Percentiles rank a stretch among this genome's conserved stretches.
Conservation (phyloP, 2,329 filamentous ascomycete genomes). For the Fusarium stilboides region DNA sequence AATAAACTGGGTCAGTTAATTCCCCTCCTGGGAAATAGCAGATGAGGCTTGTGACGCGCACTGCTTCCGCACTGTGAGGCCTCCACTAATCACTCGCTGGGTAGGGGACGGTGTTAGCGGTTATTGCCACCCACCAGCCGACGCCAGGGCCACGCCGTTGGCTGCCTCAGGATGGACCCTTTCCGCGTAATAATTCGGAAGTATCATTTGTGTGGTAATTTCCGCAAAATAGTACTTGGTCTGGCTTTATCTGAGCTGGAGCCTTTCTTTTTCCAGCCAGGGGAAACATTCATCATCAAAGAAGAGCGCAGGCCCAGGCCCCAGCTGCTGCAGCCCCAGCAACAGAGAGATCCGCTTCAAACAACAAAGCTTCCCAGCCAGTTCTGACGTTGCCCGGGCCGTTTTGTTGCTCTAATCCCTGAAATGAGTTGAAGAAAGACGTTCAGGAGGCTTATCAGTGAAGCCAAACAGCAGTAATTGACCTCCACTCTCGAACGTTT, state of each 20-base stretch:
- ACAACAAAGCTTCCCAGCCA: slow-evolving; percentile 31
- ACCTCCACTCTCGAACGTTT: slow-evolving; percentile 1
- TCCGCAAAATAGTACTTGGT: slow-evolving; percentile 43
- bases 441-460: slow-evolving; percentile 18
- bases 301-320: slow-evolving; percentile 27
- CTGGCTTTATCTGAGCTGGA: slow-evolving; percentile 11
- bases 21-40: slow-evolving; percentile 33
- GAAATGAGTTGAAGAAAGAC: slow-evolving; percentile 11
- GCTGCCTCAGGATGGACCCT: slow-evolving; percentile 49
- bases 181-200: slow-evolving; percentile 32
- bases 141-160: slow-evolving; percentile 43
- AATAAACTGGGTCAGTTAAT: slow-evolving; percentile 46
- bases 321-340: slow-evolving; percentile 45
- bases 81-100: slow-evolving; percentile 46
- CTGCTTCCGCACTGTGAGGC: slow-evolving; percentile 32
- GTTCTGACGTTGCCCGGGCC: slow-evolving; percentile 10
- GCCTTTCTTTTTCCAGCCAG: slow-evolving; percentile 31
- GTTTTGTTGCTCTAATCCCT: slow-evolving; percentile 15
- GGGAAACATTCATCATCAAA: slow-evolving; percentile 40
- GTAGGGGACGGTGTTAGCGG: slow-evolving; percentile 47
- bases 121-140: slow-evolving; percentile 44
- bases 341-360: slow-evolving; percentile 32
- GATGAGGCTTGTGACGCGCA: slow-evolving; percentile 35
- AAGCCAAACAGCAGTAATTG: neutral
- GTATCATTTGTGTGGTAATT: slow-evolving; percentile 33